These are phyloP conservation scores for Aureobasidium sp. DNA, from an alignment of 2,329 filamentous ascomycete genomes.

Conservation along the genomic window DNA sequence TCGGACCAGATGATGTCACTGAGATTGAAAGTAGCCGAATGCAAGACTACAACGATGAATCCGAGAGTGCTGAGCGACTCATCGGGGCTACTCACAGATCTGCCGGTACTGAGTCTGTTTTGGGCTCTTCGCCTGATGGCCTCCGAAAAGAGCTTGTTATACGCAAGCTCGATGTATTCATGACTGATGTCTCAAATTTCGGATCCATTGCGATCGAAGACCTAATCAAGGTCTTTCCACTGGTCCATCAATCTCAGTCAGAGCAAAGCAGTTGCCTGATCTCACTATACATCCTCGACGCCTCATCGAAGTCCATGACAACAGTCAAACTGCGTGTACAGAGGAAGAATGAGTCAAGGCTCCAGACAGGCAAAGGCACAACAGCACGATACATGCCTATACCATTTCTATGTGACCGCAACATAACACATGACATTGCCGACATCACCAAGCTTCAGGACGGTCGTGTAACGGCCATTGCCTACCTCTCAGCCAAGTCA, in stretches of 20 bases:
- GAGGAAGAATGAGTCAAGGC: background rate
- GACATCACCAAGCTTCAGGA: slow-evolving; percentile 12
- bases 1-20: slow-evolving; percentile 27
- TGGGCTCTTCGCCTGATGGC: slow-evolving; percentile 25
- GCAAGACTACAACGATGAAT: slow-evolving; percentile 18
- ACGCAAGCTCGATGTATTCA: slow-evolving; percentile 21
- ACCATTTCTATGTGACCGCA: slow-evolving; percentile 5
- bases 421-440: slow-evolving; percentile 2
- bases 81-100: slow-evolving; percentile 14
- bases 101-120: slow-evolving; percentile 15
- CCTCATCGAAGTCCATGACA: slow-evolving; percentile 1
- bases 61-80: slow-evolving; percentile 8
- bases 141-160: slow-evolving; percentile 28
- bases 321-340: slow-evolving; percentile 4
- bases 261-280: background rate
- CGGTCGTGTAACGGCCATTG: background rate
- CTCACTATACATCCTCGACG: slow-evolving; percentile 2
- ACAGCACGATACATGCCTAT: slow-evolving; percentile 3
- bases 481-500: background rate
- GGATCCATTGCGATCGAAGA: background rate
- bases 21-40: slow-evolving; percentile 25
- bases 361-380: background rate
- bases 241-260: background rate
- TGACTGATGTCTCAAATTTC: slow-evolving; percentile 15
- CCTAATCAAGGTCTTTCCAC: slow-evolving; percentile 1